These are phyloP conservation scores for Calonectria henricotiae DNA, from an alignment of 2,329 filamentous ascomycete species.

Conservation along the genomic window DNA sequence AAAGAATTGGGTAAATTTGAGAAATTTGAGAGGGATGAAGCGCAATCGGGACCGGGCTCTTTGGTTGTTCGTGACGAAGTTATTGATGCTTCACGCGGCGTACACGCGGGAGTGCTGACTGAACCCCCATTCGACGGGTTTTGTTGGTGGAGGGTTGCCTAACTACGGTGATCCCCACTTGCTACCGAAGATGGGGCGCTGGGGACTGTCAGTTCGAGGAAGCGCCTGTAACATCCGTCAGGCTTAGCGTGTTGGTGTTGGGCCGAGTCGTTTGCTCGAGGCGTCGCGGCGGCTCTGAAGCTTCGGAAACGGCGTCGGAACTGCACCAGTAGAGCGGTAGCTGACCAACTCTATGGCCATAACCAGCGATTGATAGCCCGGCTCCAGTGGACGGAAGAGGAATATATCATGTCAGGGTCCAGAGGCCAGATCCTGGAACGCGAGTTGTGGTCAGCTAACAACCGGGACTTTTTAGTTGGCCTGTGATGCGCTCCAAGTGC, in stretches of 20 bases:
- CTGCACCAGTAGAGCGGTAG: not conserved
- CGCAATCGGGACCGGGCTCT: not conserved
- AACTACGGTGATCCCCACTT: slow-evolving; percentile 20
- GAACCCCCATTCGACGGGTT: not conserved
- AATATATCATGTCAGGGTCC: slow-evolving; percentile 19
- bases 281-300: slow-evolving; percentile 8
- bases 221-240: slow-evolving; percentile 26
- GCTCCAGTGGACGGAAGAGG: slow-evolving; percentile 10
- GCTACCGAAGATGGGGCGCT: slow-evolving; percentile 5
- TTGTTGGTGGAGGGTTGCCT: slow-evolving; percentile 10
- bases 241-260: slow-evolving; percentile 15
- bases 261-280: slow-evolving; percentile 14
- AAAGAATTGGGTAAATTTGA: not conserved
- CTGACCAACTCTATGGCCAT: not conserved
- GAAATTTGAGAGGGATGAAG: not conserved
- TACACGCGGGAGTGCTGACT: not conserved
- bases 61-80: not conserved
- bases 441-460: slow-evolving; percentile 19
- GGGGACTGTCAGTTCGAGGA: slow-evolving; percentile 22
- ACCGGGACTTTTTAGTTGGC: slow-evolving; percentile 29
- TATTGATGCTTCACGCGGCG: not conserved
- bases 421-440: slow-evolving; percentile 3
- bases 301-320: slow-evolving; percentile 25
- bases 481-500: slow-evolving; percentile 31
- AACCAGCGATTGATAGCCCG: not conserved